These are phyloP conservation scores for Plectosphaerella cucumerina DNA, from an alignment of 2,329 filamentous ascomycete genomes.

Conservation along the genomic window DNA sequence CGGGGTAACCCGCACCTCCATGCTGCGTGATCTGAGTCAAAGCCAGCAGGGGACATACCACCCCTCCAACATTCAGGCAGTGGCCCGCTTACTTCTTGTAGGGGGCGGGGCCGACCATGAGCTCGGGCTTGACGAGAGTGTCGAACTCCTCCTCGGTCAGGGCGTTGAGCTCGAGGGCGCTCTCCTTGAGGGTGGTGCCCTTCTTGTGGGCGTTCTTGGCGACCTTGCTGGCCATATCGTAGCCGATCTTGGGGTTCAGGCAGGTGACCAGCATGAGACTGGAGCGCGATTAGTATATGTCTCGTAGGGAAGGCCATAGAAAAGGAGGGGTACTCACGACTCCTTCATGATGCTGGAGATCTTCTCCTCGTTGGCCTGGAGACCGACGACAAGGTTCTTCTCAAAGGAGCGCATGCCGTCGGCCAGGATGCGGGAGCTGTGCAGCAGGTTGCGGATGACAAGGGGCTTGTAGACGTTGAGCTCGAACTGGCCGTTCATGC, in stretches of 20 bases:
- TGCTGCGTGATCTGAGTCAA: too few species aligned
- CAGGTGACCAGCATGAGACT: constrained; percentile 98
- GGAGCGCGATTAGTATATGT: constrained; percentile 15
- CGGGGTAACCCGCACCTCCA: too few species aligned
- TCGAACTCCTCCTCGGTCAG: constrained; percentile 89
- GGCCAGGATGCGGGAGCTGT: constrained; percentile 81
- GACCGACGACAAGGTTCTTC: constrained; percentile 82
- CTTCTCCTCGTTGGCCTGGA: constrained; percentile 90
- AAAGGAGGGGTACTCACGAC: constrained; percentile 56
- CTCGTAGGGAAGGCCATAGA: neutral
- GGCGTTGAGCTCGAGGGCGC: constrained; percentile 87
- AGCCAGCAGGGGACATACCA: too few species aligned
- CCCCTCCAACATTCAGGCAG: too few species aligned
- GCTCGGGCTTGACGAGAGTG: constrained; percentile 80
- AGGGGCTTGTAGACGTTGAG: constrained; percentile 99
- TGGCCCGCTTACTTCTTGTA: constrained; percentile 20
- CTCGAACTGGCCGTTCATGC: constrained; percentile 97
- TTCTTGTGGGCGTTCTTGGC: constrained; percentile 99
- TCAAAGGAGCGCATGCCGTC: constrained; percentile 96
- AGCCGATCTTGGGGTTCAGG: constrained; percentile 94
- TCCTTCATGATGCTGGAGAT: constrained; percentile 89
- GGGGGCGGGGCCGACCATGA: constrained; percentile 34
- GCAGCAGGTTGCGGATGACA: constrained; percentile 89
- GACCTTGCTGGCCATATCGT: constrained; percentile 95
- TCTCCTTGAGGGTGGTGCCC: constrained; percentile 88